Evolutionary conservation across 78 protist genomes (phyloP).

Genomic region (Tieghemostelium lacteum): DNA sequence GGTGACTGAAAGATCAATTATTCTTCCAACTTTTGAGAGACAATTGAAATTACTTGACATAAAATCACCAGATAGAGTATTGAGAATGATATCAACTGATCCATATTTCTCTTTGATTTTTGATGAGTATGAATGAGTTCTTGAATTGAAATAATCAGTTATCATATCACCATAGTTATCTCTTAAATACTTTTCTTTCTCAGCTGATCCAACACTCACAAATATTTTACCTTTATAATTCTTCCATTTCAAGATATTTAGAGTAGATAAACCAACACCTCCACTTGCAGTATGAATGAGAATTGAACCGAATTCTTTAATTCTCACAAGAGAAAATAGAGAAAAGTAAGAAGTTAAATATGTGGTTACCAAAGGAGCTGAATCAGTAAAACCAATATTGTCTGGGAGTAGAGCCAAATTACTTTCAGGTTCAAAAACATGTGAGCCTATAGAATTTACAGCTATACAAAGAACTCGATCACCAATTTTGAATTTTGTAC

Average conservation of each 20-base stretch:
- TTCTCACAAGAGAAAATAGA: neutral
- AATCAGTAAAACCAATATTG: neutral
- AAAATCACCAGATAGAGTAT: slow-evolving; percentile 33
- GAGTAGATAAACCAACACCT: neutral
- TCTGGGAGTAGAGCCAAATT: slow-evolving; percentile 25
- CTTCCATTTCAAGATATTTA: slow-evolving; percentile 19
- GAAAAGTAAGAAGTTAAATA: slow-evolving; percentile 1
- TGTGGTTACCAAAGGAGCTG: slow-evolving; percentile 23
- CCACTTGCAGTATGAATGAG: neutral
- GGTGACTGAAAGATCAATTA: slow-evolving; percentile 58
- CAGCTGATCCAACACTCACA: slow-evolving; percentile 23
- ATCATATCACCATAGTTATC: slow-evolving; percentile 20
- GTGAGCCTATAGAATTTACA: neutral
- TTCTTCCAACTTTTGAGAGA: slow-evolving; percentile 48
- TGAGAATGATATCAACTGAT: slow-evolving; percentile 81
- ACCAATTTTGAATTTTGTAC: slow-evolving; percentile 23
- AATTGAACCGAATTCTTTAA: neutral
- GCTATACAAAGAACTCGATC: slow-evolving; percentile 8
- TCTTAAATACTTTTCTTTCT: slow-evolving; percentile 18
- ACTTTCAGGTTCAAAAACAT: too few species aligned
- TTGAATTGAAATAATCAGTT: neutral
- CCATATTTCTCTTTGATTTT: neutral
- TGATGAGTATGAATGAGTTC: neutral
- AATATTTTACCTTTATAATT: neutral
- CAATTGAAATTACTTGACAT: slow-evolving; percentile 35